phyloP scores from a whole-genome alignment of 345 rosid species.

The Murraya koenigii region DNA sequence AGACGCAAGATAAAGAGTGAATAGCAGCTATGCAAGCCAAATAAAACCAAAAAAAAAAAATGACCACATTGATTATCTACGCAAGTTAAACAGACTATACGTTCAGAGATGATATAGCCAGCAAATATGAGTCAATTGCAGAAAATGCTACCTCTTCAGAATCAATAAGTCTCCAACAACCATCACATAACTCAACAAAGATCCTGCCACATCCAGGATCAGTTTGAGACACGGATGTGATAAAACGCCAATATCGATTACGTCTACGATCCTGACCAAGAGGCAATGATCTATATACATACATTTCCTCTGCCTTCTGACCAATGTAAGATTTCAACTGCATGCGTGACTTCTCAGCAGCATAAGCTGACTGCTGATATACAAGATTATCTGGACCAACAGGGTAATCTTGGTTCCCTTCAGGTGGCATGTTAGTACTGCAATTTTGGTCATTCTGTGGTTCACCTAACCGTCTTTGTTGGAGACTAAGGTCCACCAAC shows the following conservation, averaged over 20 bases:
- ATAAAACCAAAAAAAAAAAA: not conserved
- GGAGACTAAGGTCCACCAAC: conserved; percentile 28
- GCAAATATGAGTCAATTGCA: not conserved
- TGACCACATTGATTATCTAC: not conserved
- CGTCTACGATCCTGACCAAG: conserved; percentile 90
- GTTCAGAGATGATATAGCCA: not conserved
- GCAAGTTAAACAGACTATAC: not conserved
- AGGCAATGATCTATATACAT: conserved; percentile 76
- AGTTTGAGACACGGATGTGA: conserved; percentile 57
- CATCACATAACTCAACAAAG: conserved; percentile 71
- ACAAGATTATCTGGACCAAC: conserved; percentile 49
- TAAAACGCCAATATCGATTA: conserved; percentile 86
- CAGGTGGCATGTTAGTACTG: conserved; percentile 33
- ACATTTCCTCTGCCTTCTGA: conserved; percentile 79
- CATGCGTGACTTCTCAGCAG: conserved; percentile 64
- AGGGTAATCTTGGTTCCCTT: conserved; percentile 55
- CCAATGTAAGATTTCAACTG: conserved; percentile 71
- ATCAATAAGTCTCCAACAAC: conserved; percentile 81
- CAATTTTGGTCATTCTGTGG: conserved; percentile 32
- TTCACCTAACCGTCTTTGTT: conserved; percentile 41
- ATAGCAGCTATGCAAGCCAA: not conserved
- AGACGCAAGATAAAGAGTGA: no score
- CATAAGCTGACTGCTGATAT: conserved; percentile 58
- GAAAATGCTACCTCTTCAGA: conserved; percentile 56
- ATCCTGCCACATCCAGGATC: conserved; percentile 92